These are phyloP conservation scores for Fraxinus platypoda DNA, from an alignment of 305 asterid genomes.

Conservation along the genomic window DNA sequence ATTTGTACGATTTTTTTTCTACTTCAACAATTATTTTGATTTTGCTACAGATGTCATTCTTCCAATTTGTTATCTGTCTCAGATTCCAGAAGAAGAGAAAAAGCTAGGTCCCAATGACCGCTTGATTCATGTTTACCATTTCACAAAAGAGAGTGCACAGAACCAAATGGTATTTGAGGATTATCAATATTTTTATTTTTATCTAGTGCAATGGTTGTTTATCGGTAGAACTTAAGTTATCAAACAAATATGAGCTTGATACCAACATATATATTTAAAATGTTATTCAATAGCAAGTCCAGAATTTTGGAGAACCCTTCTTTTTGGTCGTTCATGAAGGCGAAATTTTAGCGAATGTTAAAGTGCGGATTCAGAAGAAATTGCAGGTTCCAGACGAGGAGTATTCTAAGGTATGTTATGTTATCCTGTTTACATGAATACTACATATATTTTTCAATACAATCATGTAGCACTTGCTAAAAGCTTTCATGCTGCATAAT, in stretches of 20 bases:
- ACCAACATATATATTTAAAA: neutral
- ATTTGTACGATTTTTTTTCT: neutral
- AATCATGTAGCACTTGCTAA: neutral
- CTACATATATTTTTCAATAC: slow-evolving; percentile 7
- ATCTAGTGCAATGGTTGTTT: neutral
- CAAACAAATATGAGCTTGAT: neutral
- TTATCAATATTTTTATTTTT: slow-evolving; percentile 9
- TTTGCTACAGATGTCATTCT: slow-evolving; percentile 2
- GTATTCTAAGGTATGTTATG: slow-evolving; percentile 49
- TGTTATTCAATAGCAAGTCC: slow-evolving; percentile 49
- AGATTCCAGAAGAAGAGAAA: slow-evolving; percentile 85
- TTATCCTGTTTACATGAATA: neutral
- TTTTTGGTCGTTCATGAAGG: slow-evolving; percentile 65
- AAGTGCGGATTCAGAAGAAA: slow-evolving; percentile 64
- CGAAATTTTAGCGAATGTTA: slow-evolving; percentile 61
- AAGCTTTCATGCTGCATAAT: neutral
- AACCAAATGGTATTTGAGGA: slow-evolving; percentile 54
- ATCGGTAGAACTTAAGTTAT: neutral
- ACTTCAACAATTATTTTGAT: neutral
- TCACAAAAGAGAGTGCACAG: slow-evolving; percentile 60
- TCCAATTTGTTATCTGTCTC: slow-evolving; percentile 9
- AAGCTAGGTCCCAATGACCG: slow-evolving; percentile 62
- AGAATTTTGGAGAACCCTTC: slow-evolving; percentile 73
- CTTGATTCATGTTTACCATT: slow-evolving; percentile 69
- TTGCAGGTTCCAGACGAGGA: slow-evolving; percentile 67